Base-by-base conservation (phyloP, 2,329 filamentous ascomycete genomes). In the Fusarium duplospermum region DNA sequence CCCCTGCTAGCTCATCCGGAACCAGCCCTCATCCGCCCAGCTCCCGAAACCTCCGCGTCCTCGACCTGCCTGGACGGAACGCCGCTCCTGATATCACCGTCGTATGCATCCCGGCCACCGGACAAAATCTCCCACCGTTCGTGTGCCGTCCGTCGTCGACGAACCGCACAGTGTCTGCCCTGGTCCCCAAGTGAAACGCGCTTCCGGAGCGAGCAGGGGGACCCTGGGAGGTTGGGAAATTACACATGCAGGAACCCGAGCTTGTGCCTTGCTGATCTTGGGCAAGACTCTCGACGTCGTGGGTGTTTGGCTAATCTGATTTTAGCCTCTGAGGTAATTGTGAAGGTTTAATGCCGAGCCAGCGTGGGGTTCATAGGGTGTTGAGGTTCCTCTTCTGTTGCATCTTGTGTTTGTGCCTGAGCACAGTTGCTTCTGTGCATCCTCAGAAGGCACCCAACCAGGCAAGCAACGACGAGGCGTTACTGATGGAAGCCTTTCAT, bases 201-300 rank as follows among this genome's bases (percentile, higher is more conserved):
- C 56, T 64, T 70, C 59, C 65, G 47, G 69, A 42, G 29, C 36
- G 40, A 60, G 57, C 76, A 78, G 63, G 76, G 76, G 76, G 65
- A 66, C 66, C 69, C 60, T 68, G 75, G 75, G 56, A 56, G 64
- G 61, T 14, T 71, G 66, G 76, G 76, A 77, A 77, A 78, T 78
- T 78, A 68, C 74, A 69, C 54, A 35, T 78, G 76, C 68, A 74
- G 76, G 70, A 72, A 77, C 75, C 71, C 57, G 65, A 69, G 54
- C 45, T 71, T 42, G 59, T 52, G 45, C 62, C 54, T 52, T 69
- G 66, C 54, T 54, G 56, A 67, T 64, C 38, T 33, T 69, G 59
- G 50, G 69, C 64, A 70, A 36, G 54, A 57, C 31, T 24, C 13
- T 40, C 20, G 56, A 54, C 67, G 33, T 64, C 29, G 18, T 40